Conservation (phyloP, 176 grass and related monocot genomes). For the Carex cristatella region DNA sequence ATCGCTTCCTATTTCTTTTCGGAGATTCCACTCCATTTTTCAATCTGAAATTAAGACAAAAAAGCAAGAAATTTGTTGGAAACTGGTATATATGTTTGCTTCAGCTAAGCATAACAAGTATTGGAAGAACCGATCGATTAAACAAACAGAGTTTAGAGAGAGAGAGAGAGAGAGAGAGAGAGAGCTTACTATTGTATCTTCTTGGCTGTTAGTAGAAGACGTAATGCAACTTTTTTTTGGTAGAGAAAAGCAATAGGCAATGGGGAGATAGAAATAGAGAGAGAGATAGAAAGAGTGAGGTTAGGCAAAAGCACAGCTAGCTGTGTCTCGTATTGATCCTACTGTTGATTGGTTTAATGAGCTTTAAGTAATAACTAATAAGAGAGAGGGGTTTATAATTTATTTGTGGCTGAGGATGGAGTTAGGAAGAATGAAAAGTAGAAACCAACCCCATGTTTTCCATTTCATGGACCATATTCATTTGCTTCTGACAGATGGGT, state of each 20-base stretch:
- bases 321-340: background rate
- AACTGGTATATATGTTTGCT: background rate
- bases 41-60: constrained; percentile 8
- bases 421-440: background rate
- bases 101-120: background rate
- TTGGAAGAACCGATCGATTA: background rate
- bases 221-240: background rate
- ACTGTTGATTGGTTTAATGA: background rate
- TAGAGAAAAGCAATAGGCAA: background rate
- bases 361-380: background rate
- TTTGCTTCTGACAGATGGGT: background rate
- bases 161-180: background rate
- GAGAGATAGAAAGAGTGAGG: background rate
- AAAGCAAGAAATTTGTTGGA: background rate
- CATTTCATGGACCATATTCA: background rate
- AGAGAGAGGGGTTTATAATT: background rate
- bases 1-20: background rate
- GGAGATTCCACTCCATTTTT: constrained; percentile 12
- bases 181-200: background rate
- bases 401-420: constrained; percentile 4
- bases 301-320: constrained; percentile 1
- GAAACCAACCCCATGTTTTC: background rate
- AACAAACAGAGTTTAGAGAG: background rate
- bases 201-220: background rate
- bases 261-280: background rate